Evolutionary conservation across 805 yeast genomes (phyloP).

Genomic region (Metschnikowia lochheadii): DNA sequence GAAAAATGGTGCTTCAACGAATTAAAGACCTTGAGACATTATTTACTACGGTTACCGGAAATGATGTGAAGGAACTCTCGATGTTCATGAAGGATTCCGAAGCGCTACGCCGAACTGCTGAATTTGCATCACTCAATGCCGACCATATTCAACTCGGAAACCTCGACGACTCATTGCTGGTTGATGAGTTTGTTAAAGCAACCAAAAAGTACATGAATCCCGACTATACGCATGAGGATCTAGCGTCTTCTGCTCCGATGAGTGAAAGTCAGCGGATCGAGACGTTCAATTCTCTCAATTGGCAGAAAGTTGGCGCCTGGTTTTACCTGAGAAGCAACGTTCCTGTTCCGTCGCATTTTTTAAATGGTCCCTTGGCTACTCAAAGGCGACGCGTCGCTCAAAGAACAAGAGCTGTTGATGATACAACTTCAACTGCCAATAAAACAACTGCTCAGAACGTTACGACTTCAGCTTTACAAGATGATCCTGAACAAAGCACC

Average conservation of each 20-base stretch:
- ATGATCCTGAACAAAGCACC: constrained; percentile 54
- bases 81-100: constrained; percentile 54
- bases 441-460: constrained; percentile 48
- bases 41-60: constrained; percentile 40
- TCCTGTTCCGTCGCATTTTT: constrained; percentile 53
- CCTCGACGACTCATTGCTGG: constrained; percentile 45
- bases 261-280: constrained; percentile 3
- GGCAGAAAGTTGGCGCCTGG: constrained; percentile 57
- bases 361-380: constrained; percentile 67
- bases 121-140: constrained; percentile 61
- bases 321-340: constrained; percentile 44
- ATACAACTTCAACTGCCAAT: constrained; percentile 33
- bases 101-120: constrained; percentile 55
- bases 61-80: constrained; percentile 30
- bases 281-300: constrained; percentile 47
- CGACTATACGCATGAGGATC: constrained; percentile 7
- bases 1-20: constrained; percentile 42
- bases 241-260: constrained; percentile 1
- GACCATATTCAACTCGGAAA: constrained; percentile 57
- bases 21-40: constrained; percentile 44
- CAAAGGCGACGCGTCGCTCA: constrained; percentile 46
- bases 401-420: constrained; percentile 36
- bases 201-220: constrained; percentile 31
- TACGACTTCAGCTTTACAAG: constrained; percentile 47
- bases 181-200: constrained; percentile 43